These are phyloP conservation scores for Viscum album DNA, from an alignment of 177 flowering plant species.

Conservation along the genomic window DNA sequence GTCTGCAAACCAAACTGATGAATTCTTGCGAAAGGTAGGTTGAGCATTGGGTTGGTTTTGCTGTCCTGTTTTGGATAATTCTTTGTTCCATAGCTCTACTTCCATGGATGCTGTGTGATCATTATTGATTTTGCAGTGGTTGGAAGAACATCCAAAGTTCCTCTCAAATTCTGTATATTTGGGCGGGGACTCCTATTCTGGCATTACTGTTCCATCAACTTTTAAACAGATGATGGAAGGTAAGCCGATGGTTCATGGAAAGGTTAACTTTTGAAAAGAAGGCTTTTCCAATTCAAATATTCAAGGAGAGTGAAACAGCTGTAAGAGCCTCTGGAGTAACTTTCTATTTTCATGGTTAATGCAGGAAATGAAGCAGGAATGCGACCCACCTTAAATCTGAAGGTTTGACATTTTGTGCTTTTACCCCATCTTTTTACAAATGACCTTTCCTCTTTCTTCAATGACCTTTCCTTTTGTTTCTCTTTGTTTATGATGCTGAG, in stretches of 20 bases:
- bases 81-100: no score
- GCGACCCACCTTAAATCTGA: not conserved
- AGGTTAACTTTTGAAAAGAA: not conserved
- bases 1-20: not conserved
- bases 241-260: not conserved
- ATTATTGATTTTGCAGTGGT: not conserved
- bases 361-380: slow-evolving; percentile 3
- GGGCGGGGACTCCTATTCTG: not conserved
- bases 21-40: not conserved
- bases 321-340: not conserved
- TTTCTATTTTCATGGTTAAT: not conserved
- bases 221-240: not conserved
- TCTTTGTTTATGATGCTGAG: no score
- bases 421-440: not conserved
- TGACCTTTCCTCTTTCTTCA: no score
- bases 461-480: no score
- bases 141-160: not conserved
- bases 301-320: not conserved
- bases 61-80: not conserved
- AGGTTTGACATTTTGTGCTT: not conserved
- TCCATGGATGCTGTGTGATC: no score
- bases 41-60: not conserved
- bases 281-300: not conserved
- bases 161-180: not conserved
- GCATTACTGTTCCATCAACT: not conserved